Evolutionary conservation across 148 eudicot genomes (phyloP), one percentile per base, ranked within the genome.

Genomic region (Diospyros lotus): DNA sequence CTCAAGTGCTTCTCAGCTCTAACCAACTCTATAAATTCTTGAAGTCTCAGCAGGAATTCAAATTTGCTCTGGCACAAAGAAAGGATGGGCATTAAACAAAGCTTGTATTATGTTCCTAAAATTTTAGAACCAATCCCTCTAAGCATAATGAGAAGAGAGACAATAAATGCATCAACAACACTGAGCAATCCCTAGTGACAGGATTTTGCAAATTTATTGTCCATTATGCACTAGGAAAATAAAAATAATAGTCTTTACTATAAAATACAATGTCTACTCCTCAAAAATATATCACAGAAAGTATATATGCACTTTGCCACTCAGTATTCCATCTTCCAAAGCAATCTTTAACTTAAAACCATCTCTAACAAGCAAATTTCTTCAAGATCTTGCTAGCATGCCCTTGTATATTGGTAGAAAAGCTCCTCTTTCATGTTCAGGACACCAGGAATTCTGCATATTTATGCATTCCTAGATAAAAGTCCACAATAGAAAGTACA

Each of bases 21-120:
- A 69, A 96, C 97, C 86, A 96, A 79, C 81, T 96, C 99, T 81
- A 96, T 84, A 80, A 96, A 96, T 78, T 93, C 99, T 82, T 96
- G 99, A 76, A 96, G 90, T 85, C 99, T 89, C 71, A 96, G 80
- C 86, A 91, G 98, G 85, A 96, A 96, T 83, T 96, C 99, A 28
- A 96, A 82, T 79, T 93, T 93, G 80, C 98, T 96, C 99, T 96
- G 90, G 63, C 65, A 79, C 46, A 74, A 74, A 68, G 15, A 75
- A 70, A 66, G 48, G 14, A 66, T 63, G 77, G 51, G 76, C 18
- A 43, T 68, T 71, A 74, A 10, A 56, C 12, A 55, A 46, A 28
- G 59, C 18, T 62, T 15, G 60, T 14, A 17, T 14, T 15, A 17
- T 2, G 18, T 62, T 77, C 40, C n/a, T 56, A 52, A 58, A 17